A percentile compares a stretch with the other conserved stretches of the same genome.
These are phyloP conservation scores for Alternaria sp. DNA, from an alignment of 2,329 filamentous ascomycete genomes.

Conservation along the genomic window DNA sequence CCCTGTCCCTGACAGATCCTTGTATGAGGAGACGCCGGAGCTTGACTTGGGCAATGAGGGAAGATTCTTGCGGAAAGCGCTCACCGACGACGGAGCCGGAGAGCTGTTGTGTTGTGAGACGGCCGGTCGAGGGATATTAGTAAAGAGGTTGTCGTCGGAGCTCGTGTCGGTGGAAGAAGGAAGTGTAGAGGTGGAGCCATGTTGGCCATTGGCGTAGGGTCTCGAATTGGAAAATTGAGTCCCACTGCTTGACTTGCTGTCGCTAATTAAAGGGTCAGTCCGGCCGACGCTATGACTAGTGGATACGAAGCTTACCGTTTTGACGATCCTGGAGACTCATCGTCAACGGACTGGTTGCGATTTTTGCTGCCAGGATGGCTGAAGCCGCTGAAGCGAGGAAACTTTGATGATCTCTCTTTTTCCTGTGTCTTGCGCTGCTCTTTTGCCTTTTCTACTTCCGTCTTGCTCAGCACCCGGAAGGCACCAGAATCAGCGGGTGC, in stretches of 20 bases:
- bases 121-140: conserved; percentile 40
- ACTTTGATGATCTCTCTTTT: conserved; percentile 41
- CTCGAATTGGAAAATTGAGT: conserved; percentile 44
- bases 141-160: conserved; percentile 47
- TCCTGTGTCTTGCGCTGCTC: conserved; percentile 39
- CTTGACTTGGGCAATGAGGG: conserved; percentile 35
- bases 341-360: conserved; percentile 45
- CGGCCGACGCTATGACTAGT: conserved; percentile 30
- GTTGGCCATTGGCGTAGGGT: conserved; percentile 46
- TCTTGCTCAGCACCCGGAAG: conserved; percentile 45
- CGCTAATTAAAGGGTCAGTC: conserved; percentile 42
- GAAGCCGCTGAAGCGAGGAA: conserved; percentile 45
- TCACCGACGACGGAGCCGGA: conserved; percentile 31
- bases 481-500: conserved; percentile 31
- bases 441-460: conserved; percentile 38
- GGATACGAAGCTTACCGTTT: conserved; percentile 42
- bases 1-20: conserved; percentile 20
- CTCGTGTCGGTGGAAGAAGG: conserved; percentile 50
- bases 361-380: conserved; percentile 36
- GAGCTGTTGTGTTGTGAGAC: conserved; percentile 39
- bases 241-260: conserved; percentile 51
- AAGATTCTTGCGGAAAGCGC: conserved; percentile 34
- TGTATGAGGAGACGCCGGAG: conserved; percentile 28
- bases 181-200: conserved; percentile 48
- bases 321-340: conserved; percentile 44